Base-by-base conservation (phyloP, 331 rosid species). In the Rosa hybrid region DNA sequence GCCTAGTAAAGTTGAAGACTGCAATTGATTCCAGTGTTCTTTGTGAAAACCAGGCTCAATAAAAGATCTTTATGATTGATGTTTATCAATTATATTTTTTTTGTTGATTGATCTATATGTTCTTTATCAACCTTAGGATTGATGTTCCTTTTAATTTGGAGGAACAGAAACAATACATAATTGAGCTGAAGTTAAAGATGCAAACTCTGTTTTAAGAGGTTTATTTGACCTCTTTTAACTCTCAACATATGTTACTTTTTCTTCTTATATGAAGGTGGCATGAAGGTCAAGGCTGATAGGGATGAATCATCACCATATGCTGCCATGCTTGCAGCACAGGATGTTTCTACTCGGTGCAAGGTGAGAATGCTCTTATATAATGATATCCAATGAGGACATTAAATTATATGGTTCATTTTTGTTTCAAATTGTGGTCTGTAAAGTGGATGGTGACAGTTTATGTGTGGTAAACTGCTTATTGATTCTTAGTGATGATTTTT, bases 281-380 rank as follows among this genome's bases (percentile, higher is more conserved):
- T 89, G 93, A 89, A 89, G 89, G 93, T 89, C 76, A 89, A 89
- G 27, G 93, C 93, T 17, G 91, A 89, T 65, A 80, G 90, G 71
- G 96, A 91, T 68, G 93, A 91, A 68, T 91, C 96, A 4, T 89
- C 93, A 4, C 93, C 96, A 1, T 91, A 91, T 85, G 96, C 93
- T 13, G 96, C 93, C 42, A 89, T 91, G 96, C 91, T 91, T 89
- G 96, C 93, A 2, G 93, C 96, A 17, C 94, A 90, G 67, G 97
- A 92, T 85, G 93, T 92, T 44, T 81, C 95, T 14, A 78, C 88
- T 27, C 84, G 93, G 65, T 88, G 93, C 91, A 92, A 90, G 96
- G 94, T 90, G 5, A 13, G 46, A 46, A 5, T 9, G 4, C 60
- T 20, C 20, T 62, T 7, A 59, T 42, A 6, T 39, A 23, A 1